phyloP scores from a whole-genome alignment of 1,284 basidiomycete species.

The Boletellus deceptivus region DNA sequence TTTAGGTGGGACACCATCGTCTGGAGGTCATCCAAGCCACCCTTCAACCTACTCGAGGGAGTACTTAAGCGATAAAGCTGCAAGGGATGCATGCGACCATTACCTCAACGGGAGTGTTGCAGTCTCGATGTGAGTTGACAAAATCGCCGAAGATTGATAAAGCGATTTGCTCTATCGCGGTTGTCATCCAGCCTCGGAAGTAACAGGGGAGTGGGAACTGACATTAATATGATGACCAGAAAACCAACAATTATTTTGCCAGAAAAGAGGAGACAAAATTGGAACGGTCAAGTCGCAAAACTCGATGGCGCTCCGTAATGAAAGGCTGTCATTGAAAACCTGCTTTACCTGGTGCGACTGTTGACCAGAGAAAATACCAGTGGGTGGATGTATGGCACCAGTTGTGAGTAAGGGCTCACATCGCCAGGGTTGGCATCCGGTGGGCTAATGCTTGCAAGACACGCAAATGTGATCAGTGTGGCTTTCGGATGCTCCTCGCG shows the following conservation, averaged over 20 bases:
- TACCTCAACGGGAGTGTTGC: slow-evolving; percentile 66
- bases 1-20: slow-evolving; percentile 51
- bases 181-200: slow-evolving; percentile 7
- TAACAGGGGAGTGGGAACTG: slow-evolving; percentile 23
- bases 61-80: neutral
- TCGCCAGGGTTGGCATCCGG: slow-evolving; percentile 39
- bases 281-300: slow-evolving; percentile 56
- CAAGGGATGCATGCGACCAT: slow-evolving; percentile 6
- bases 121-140: slow-evolving; percentile 67
- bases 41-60: slow-evolving; percentile 38
- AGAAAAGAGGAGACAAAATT: slow-evolving; percentile 46
- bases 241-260: slow-evolving; percentile 45
- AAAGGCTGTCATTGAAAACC: slow-evolving; percentile 59
- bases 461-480: slow-evolving; percentile 52
- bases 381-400: neutral
- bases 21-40: slow-evolving; percentile 42
- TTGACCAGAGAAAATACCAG: slow-evolving; percentile 14
- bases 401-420: slow-evolving; percentile 35
- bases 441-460: slow-evolving; percentile 48
- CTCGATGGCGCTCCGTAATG: slow-evolving; percentile 51
- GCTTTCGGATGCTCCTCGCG: slow-evolving; percentile 65
- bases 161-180: slow-evolving; percentile 37
- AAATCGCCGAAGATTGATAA: slow-evolving; percentile 61
- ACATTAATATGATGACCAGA: slow-evolving; percentile 40
- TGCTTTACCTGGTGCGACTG: slow-evolving; percentile 35